Evolutionary conservation across 805 yeast genomes (phyloP).

Genomic region (Blastobotrys muscicola): DNA sequence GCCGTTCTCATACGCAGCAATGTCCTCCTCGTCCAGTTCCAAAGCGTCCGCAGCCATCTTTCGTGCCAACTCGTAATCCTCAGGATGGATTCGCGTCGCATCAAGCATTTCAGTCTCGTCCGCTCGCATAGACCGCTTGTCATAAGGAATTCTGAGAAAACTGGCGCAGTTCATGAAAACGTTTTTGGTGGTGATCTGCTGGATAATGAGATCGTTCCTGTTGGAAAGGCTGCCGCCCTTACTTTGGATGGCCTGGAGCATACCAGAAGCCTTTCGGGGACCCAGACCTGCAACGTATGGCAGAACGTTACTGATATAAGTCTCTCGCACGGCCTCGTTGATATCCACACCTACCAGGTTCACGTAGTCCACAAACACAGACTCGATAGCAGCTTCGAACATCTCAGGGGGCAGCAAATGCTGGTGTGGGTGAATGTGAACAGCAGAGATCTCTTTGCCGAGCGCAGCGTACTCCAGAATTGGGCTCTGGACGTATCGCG

Average conservation of each 20-base stretch:
- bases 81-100: slow-evolving; percentile 95
- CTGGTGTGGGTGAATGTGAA: slow-evolving; percentile 61
- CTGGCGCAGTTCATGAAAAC: slow-evolving; percentile 89
- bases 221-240: slow-evolving; percentile 53
- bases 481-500: slow-evolving; percentile 91
- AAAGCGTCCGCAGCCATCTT: slow-evolving; percentile 98
- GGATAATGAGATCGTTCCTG: slow-evolving; percentile 76
- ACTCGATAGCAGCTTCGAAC: slow-evolving; percentile 56
- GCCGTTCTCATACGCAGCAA: slow-evolving; percentile 67
- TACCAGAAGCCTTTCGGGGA: slow-evolving; percentile 85
- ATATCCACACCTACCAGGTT: slow-evolving; percentile 91
- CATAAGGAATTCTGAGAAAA: slow-evolving; percentile 70
- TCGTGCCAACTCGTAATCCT: slow-evolving; percentile 90
- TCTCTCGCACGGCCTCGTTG: slow-evolving; percentile 75
- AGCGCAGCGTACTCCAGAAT: slow-evolving; percentile 77
- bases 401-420: slow-evolving; percentile 53
- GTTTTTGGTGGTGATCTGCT: slow-evolving; percentile 65
- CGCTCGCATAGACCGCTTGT: slow-evolving; percentile 45
- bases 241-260: slow-evolving; percentile 68
- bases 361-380: slow-evolving; percentile 81
- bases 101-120: slow-evolving; percentile 66
- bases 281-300: slow-evolving; percentile 89
- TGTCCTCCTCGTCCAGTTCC: slow-evolving; percentile 90
- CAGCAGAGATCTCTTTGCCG: slow-evolving; percentile 60
- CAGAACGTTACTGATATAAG: slow-evolving; percentile 58